Base-by-base conservation (phyloP, 805 yeast genomes). In the Danielia reshetovae region DNA sequence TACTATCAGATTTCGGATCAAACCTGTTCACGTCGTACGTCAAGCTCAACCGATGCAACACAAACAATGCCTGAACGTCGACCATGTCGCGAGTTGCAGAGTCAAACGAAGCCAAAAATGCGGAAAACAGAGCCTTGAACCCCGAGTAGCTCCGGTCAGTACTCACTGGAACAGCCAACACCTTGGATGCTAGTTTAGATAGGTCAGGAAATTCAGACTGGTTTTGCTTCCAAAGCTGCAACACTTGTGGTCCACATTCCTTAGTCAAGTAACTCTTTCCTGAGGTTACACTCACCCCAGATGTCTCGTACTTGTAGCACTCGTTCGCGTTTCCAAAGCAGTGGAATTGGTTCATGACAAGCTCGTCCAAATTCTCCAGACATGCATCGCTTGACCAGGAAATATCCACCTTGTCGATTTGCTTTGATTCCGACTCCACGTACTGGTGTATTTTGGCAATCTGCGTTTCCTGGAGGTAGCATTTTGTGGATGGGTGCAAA, bases 281-380 rank as follows among this genome's bases (percentile, higher is more conserved):
- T 21, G 42, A 40, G 11, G 33, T 28, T 17, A 49, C 43, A 21
- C 38, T 43, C 2, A 42, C 35, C 6, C 49, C 48, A 8, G 48
- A 46, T 4, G 55, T 49, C 38, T 57, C 62, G 39, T 52, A 57
- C 12, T 30, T 29, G 29, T 52, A 41, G 24, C 56, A 49, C 41
- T 57, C 62, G 23, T 44, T 47, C 2, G 55, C 39, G 21, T 42
- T 54, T 5, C 60, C 61, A 6, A 52, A 47, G 34, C 61, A 57
- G 28, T 54, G 48, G 38, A 57, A 57, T 14, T 45, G 36, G 25
- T 48, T 40, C 50, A 55, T 39, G 12, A 56, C 49, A 45, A 50
- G 36, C 17, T 51, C 55, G 33, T 51, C 57, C n/a, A 49, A 18
- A 24, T 29, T 14, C 7, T 28, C 29, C 21, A 10, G n/a, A 21